Conservation (phyloP, 2,329 filamentous ascomycete genomes). For the Lecanicillium sp. region DNA sequence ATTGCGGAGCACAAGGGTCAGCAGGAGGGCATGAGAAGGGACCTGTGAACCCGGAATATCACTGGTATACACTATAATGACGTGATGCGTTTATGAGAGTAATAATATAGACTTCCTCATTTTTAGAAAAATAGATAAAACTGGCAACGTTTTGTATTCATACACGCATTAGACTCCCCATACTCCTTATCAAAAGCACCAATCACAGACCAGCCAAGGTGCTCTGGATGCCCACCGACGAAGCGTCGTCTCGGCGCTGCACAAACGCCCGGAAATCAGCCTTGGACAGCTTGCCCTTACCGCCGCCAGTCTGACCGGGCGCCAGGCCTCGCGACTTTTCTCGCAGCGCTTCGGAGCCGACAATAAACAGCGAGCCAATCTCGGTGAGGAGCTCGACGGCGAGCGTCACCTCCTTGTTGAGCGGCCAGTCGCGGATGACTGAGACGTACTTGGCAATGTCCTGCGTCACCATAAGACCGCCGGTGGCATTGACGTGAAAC, state of each 20-base stretch:
- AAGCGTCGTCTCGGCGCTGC: conserved; percentile 74
- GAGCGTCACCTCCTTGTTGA: conserved; percentile 58
- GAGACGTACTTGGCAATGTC: conserved; percentile 92
- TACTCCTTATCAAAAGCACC: neutral
- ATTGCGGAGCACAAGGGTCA: conserved; percentile 27
- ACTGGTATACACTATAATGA: conserved; percentile 1
- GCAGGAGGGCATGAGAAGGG: conserved; percentile 19
- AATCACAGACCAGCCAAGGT: conserved; percentile 59
- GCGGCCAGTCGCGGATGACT: conserved; percentile 74
- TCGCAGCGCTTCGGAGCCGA: conserved; percentile 70
- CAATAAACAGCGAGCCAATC: conserved; percentile 92
- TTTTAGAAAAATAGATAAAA: conserved; percentile 7
- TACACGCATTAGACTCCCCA: conserved; percentile 7
- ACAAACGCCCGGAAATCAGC: conserved; percentile 78
- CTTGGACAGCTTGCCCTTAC: conserved; percentile 51
- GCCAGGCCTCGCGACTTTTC: conserved; percentile 59
- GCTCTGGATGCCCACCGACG: conserved; percentile 73
- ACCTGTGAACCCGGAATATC: conserved; percentile 9
- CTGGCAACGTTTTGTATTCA: conserved; percentile 16
- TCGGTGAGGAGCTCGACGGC: conserved; percentile 83
- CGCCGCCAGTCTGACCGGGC: conserved; percentile 27
- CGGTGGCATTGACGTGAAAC: conserved; percentile 86
- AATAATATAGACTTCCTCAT: neutral
- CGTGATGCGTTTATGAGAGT: neutral
- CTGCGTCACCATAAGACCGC: conserved; percentile 90